A percentile compares a stretch with the other conserved stretches of the same genome.
phyloP scores from a whole-genome alignment of 257 asterid species.

The Penstemon eatonii region DNA sequence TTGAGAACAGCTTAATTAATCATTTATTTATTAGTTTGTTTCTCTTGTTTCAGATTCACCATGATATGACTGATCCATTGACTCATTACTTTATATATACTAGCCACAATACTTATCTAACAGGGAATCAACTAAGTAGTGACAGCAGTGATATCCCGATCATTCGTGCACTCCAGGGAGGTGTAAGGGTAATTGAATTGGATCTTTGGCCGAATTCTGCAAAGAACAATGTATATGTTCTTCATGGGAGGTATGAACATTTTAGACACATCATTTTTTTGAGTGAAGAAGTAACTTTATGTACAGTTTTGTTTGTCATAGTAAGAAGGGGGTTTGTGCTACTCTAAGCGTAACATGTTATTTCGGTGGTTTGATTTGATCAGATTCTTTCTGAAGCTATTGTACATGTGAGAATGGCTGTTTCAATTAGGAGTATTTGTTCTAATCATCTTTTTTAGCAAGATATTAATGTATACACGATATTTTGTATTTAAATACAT shows the following conservation, averaged over 20 bases:
- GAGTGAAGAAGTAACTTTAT: slow-evolving; percentile 2
- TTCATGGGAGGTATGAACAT: slow-evolving; percentile 69
- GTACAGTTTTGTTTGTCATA: not conserved
- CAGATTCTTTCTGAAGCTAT: not conserved
- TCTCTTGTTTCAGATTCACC: slow-evolving; percentile 55
- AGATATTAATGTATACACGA: not conserved
- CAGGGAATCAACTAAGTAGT: slow-evolving; percentile 79
- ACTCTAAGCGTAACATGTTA: not conserved
- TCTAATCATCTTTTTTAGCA: not conserved
- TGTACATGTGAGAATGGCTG: not conserved
- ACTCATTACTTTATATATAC: slow-evolving; percentile 76
- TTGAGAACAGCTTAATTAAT: not conserved
- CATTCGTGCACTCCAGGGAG: slow-evolving; percentile 48
- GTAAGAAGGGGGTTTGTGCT: not conserved
- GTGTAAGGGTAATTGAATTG: slow-evolving; percentile 75
- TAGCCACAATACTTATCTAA: slow-evolving; percentile 78
- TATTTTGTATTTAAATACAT: not conserved
- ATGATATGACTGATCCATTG: slow-evolving; percentile 72
- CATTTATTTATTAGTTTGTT: slow-evolving; percentile 14
- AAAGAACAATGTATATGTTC: slow-evolving; percentile 56
- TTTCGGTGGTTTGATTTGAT: not conserved
- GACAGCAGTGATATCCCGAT: slow-evolving; percentile 69
- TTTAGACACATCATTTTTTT: not conserved
- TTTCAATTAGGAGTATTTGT: not conserved
- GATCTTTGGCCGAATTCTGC: slow-evolving; percentile 83